Conservation (phyloP, 1,139 yeast species). For the Magnusiomyces clavatus region DNA sequence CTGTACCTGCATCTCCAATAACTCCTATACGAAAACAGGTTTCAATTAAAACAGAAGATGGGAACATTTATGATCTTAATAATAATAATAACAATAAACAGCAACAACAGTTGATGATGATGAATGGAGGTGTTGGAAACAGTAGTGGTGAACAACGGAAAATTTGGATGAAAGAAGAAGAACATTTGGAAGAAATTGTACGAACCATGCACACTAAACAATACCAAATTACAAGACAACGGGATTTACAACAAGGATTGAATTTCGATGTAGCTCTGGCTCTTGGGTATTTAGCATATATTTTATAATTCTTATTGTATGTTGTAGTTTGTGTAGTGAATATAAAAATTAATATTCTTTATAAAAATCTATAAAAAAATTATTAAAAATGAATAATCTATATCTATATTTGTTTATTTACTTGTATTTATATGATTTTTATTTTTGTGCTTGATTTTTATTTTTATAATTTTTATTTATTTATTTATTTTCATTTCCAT, state of each 20-base stretch:
- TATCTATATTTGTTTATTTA: not conserved
- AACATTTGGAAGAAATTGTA: not conserved
- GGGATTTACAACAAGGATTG: slow-evolving; percentile 15
- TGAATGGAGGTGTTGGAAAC: too few relatives aligned
- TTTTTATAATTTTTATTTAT: not conserved
- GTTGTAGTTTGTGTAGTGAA: too few relatives aligned
- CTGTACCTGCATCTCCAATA: too few relatives aligned
- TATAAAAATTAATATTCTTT: too few relatives aligned
- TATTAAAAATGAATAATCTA: not conserved
- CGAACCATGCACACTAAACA: not conserved
- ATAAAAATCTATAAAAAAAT: too few relatives aligned
- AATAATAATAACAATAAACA: too few relatives aligned
- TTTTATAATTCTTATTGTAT: not conserved
- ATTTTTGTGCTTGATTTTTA: not conserved
- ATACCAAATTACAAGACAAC: slow-evolving; percentile 1
- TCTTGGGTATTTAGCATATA: slow-evolving; percentile 7
- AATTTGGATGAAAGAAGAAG: not conserved
- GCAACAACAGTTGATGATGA: too few relatives aligned
- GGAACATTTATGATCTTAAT: too few relatives aligned
- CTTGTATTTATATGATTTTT: not conserved
- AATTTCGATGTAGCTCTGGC: slow-evolving; percentile 13
- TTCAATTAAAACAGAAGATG: too few relatives aligned
- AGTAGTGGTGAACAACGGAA: not conserved
- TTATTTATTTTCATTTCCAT: not conserved
- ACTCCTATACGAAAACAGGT: too few relatives aligned